Conservation (phyloP, 768 basidiomycete species). For the Boletellus emodensis region DNA sequence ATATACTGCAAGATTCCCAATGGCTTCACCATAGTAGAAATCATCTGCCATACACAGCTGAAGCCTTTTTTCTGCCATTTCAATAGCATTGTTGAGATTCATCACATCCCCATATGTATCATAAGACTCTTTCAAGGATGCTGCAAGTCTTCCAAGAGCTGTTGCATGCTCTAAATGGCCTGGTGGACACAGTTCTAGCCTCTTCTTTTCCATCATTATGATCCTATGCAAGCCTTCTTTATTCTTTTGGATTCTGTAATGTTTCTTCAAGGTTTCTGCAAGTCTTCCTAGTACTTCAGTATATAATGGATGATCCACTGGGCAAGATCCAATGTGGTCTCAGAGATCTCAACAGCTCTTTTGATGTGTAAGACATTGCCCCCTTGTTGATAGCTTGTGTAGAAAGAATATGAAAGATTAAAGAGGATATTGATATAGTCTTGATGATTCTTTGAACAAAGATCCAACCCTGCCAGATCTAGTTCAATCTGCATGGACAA, state of each 20-base stretch:
- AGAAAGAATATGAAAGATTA: no score
- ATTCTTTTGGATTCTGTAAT: not conserved
- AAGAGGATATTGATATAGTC: no score
- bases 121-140: not conserved
- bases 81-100: not conserved
- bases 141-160: not conserved
- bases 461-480: not conserved
- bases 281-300: not conserved
- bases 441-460: no score
- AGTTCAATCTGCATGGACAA: no score
- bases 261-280: not conserved
- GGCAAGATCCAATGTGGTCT: no score
- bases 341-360: no score
- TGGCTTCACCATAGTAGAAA: no score
- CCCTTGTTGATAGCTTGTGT: no score
- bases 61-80: not conserved
- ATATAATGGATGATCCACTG: no score
- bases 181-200: not conserved
- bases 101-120: not conserved
- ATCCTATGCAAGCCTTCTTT: not conserved
- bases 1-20: no score
- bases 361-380: no score
- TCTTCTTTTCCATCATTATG: not conserved
- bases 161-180: not conserved
- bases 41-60: no score